A percentile compares a stretch with the other conserved stretches of the same genome.
Conservation (phyloP, 2,329 filamentous ascomycete genomes). For the Rhinocladiella similis region DNA sequence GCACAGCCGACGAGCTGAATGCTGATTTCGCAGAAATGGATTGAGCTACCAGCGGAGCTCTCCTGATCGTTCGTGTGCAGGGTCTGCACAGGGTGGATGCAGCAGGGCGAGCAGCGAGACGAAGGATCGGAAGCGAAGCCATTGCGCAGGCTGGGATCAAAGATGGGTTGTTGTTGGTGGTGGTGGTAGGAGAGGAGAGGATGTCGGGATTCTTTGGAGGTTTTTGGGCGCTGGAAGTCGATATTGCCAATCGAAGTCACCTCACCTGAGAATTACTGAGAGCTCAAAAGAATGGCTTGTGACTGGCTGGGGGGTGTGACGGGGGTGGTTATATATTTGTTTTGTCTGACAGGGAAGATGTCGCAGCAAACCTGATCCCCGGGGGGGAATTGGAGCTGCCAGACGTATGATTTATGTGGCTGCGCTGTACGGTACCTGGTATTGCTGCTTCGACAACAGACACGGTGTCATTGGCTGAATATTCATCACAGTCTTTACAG, state of each 20-base stretch:
- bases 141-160: conserved; percentile 48
- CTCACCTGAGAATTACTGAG: conserved; percentile 1
- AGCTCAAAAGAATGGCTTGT: conserved; percentile 2
- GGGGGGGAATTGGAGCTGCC: no score
- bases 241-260: conserved; percentile 12
- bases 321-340: not conserved
- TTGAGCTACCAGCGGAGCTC: conserved; percentile 28
- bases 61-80: conserved; percentile 24
- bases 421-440: conserved; percentile 3
- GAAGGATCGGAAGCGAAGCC: conserved; percentile 69
- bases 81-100: conserved; percentile 28
- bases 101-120: conserved; percentile 68
- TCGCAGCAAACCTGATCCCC: no score
- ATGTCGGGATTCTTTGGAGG: conserved; percentile 12
- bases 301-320: not conserved
- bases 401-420: no score
- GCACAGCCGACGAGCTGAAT: conserved; percentile 55
- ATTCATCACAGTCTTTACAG: not conserved
- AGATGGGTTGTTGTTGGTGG: no score
- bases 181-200: conserved; percentile 5
- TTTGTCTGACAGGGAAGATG: no score
- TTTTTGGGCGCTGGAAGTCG: not conserved
- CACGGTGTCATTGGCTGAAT: not conserved
- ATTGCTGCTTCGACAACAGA: not conserved
- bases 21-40: conserved; percentile 23